Base-by-base conservation (phyloP, 139 green algal species). In the Deuterostichococcus epilithicus region DNA sequence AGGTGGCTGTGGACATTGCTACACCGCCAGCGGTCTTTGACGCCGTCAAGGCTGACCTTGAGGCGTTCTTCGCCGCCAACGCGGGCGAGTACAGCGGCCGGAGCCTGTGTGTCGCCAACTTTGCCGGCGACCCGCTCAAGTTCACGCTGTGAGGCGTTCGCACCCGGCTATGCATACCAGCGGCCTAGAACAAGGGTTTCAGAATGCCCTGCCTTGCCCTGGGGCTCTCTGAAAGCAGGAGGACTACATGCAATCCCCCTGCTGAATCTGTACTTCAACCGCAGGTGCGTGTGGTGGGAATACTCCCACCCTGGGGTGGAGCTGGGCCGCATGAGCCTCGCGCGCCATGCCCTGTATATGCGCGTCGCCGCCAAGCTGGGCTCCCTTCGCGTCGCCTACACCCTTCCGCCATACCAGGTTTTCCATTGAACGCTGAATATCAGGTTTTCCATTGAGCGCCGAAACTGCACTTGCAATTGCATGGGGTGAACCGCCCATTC, bases 1-100 rank as follows among this genome's bases (percentile, higher is more conserved):
- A 83, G 79, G 74, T 80, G 23, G 60, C 69, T n/a, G 69, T 83
- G 32, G 79, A 83, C 59, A 80, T 83, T 60, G 37, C 30, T 22
- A 83, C 79, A 0, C 58, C 79, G 1, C 34, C 73, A 4, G 65
- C 65, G 26, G 69, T 73, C 1, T 80, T 83, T 72, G 74, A 79
- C 0, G 38, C 38, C 23, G 74, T 83, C 39, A 75, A 83, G 0
- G 39, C 38, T 8, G 74, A 70, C 25, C 73, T 76, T 8, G 44
- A 32, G 5, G 74, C 68, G 10, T 70, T 74, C 68, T 70, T 78
- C 68, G 76, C 59, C 5, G 58, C 47, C 15, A 73, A 83, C 39
- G 68, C 79, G 32, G 74, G 18, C 23, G 73, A 79, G 26, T 83
- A 74, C 68, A 80, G 68, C 28, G 79, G 79, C 28, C 32, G 69